Percentiles rank a stretch among this genome's conserved stretches.
These are phyloP conservation scores for Sphaerulina populicola DNA, from an alignment of 2,329 filamentous ascomycete species.

Conservation along the genomic window DNA sequence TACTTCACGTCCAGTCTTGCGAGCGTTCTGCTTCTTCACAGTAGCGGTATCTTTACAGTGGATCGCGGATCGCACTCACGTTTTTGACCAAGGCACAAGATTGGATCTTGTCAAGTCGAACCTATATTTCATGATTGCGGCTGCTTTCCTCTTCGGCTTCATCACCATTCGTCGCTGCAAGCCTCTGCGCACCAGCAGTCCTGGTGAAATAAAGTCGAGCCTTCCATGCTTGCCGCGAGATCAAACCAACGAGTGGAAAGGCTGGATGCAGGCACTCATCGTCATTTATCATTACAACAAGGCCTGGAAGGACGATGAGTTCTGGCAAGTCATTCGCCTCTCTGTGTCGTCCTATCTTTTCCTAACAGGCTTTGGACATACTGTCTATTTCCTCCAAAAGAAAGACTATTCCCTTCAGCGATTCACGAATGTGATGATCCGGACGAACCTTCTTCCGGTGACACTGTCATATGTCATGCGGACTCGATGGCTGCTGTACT, in stretches of 20 bases:
- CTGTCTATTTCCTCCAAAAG: conserved; percentile 50
- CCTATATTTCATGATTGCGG: conserved; percentile 25
- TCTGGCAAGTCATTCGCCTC: conserved; percentile 50
- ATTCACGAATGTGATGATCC: conserved; percentile 47
- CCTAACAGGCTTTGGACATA: conserved; percentile 54
- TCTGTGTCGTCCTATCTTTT: conserved; percentile 54
- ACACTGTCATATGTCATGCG: conserved; percentile 49
- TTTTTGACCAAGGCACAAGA: conserved; percentile 48
- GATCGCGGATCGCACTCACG: conserved; percentile 47
- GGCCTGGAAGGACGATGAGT: conserved; percentile 43
- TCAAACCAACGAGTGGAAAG: conserved; percentile 59
- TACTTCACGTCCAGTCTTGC: conserved; percentile 4
- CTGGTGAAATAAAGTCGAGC: conserved; percentile 16
- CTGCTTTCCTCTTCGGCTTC: conserved; percentile 30
- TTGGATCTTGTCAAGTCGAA: conserved; percentile 31
- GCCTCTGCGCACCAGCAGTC: conserved; percentile 4
- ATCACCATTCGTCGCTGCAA: conserved; percentile 13
- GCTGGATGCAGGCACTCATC: conserved; percentile 53
- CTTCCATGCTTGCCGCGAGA: conserved; percentile 45
- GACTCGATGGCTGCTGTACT: conserved; percentile 50
- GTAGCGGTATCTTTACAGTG: conserved; percentile 32
- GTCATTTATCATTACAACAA: conserved; percentile 53
- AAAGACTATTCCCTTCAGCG: conserved; percentile 51
- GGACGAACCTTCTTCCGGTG: conserved; percentile 50
- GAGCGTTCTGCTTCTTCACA: conserved; percentile 13